Conservation (phyloP, 805 yeast species). For the Lipomyces oligophaga region DNA sequence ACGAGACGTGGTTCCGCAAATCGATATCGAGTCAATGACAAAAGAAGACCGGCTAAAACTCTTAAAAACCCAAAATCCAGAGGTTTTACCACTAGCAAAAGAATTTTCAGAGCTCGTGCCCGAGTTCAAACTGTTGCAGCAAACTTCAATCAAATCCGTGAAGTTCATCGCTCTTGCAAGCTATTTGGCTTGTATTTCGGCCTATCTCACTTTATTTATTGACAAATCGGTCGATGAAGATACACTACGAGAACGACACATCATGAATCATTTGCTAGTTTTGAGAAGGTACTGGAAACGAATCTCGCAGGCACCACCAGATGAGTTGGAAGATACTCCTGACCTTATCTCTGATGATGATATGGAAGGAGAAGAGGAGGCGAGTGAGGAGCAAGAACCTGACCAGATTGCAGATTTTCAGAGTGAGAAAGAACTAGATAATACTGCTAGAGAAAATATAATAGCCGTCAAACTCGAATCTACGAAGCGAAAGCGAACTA, state of each 20-base stretch:
- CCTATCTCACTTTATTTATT: constrained; percentile 72
- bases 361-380: constrained; percentile 24
- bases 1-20: constrained; percentile 35
- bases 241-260: constrained; percentile 72
- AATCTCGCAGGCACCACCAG: constrained; percentile 46
- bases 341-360: constrained; percentile 26
- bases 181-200: constrained; percentile 71
- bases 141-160: constrained; percentile 34
- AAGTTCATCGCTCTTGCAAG: constrained; percentile 70
- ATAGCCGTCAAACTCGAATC: constrained; percentile 12
- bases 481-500: constrained; percentile 5
- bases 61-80: constrained; percentile 69
- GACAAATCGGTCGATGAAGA: constrained; percentile 54
- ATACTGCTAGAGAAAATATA: background rate
- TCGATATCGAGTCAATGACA: constrained; percentile 51
- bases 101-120: constrained; percentile 52
- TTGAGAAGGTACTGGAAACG: constrained; percentile 66
- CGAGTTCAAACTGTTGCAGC: constrained; percentile 36
- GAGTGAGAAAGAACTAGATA: constrained; percentile 13
- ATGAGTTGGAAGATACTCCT: constrained; percentile 10
- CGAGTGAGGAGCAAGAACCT: constrained; percentile 18
- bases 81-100: constrained; percentile 68
- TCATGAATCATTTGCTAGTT: constrained; percentile 80
- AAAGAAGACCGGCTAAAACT: constrained; percentile 51
- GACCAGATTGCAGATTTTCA: constrained; percentile 35